Conservation (phyloP, 495 filamentous ascomycete species). For the Xylaria flabelliformis region DNA sequence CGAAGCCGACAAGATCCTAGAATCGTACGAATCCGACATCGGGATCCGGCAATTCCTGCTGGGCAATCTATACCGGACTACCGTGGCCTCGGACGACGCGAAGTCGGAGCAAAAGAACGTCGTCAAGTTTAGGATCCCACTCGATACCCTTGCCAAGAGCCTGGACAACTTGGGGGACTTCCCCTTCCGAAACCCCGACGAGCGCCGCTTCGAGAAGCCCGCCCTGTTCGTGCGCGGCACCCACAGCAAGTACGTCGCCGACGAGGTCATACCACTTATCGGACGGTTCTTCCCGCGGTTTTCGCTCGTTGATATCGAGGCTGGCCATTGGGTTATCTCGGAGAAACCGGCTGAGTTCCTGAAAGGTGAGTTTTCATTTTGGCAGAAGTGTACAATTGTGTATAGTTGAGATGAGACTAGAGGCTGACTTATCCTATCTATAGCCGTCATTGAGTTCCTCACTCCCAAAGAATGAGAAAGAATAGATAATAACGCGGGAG, state of each 20-base stretch:
- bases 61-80: constrained; percentile 74
- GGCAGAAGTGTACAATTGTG: not conserved
- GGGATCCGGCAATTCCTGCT: constrained; percentile 90
- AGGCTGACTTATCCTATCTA: constrained; percentile 2
- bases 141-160: constrained; percentile 44
- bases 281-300: constrained; percentile 91
- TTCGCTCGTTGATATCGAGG: constrained; percentile 78
- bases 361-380: constrained; percentile 63
- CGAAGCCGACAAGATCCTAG: constrained; percentile 81
- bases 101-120: constrained; percentile 2
- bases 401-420: not conserved
- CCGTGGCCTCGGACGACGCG: not conserved
- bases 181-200: constrained; percentile 72
- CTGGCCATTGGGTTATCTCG: constrained; percentile 93
- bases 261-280: constrained; percentile 85
- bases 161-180: constrained; percentile 78
- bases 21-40: constrained; percentile 75
- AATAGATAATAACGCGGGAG: constrained; percentile 29
- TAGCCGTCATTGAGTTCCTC: constrained; percentile 70
- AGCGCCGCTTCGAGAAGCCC: constrained; percentile 71
- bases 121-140: constrained; percentile 55
- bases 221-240: constrained; percentile 86
- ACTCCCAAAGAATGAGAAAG: constrained; percentile 58
- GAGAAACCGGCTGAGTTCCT: constrained; percentile 90
- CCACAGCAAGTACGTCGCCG: constrained; percentile 81